Percentiles rank a stretch among this genome's conserved stretches.
phyloP scores from a whole-genome alignment of 2,329 filamentous ascomycete genomes.

The Nemania abortiva region DNA sequence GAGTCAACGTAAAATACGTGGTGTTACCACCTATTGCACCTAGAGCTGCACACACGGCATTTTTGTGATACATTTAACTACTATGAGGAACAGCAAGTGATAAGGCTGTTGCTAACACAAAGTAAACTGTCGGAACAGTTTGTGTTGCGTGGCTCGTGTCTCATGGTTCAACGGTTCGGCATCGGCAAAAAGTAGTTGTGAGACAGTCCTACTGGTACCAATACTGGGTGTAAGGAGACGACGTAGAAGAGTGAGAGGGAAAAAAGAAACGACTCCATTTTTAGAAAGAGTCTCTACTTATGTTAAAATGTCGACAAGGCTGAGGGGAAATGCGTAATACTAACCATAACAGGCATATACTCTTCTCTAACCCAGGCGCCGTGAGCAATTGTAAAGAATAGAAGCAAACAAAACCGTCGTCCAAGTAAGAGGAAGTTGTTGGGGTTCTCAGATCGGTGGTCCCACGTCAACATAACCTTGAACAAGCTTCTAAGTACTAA shows the following conservation, averaged over 20 bases:
- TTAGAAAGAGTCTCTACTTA: no score
- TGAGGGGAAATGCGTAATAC: not conserved
- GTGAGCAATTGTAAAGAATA: no score
- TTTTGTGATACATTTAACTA: not conserved
- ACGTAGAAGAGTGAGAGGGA: not conserved
- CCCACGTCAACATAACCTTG: no score
- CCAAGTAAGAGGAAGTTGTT: no score
- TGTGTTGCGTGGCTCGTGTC: not conserved
- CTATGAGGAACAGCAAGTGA: not conserved
- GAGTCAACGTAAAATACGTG: not conserved
- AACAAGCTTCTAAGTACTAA: no score
- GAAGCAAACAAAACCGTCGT: no score
- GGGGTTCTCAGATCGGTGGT: no score
- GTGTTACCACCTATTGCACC: not conserved
- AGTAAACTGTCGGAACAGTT: not conserved
- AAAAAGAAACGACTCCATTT: no score
- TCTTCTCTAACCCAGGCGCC: no score
- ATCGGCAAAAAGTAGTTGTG: not conserved
- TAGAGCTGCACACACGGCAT: not conserved
- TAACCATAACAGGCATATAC: no score
- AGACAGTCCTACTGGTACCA: not conserved
- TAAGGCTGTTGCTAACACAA: slow-evolving; percentile 2
- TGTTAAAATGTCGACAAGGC: not conserved
- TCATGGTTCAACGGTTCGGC: not conserved
- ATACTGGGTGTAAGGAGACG: not conserved